Percentiles rank a stretch among this genome's conserved stretches.
Conservation (phyloP, 1,284 basidiomycete genomes). For the Bondarzewia mesenterica region DNA sequence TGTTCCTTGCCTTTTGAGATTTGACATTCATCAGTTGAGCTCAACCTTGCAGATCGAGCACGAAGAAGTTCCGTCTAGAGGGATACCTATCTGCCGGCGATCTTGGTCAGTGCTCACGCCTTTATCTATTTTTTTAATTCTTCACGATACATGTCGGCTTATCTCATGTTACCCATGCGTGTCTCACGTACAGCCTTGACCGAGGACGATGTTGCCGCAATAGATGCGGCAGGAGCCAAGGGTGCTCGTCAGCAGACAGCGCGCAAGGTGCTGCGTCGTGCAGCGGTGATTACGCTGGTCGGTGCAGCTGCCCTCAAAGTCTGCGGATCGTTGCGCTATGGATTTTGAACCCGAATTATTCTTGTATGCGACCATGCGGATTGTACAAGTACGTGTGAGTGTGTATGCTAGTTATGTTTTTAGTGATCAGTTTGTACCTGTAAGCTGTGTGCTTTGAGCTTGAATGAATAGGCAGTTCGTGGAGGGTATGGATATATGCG, state of each 20-base stretch:
- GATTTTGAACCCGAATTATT: too few species aligned
- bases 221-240: conserved; percentile 33
- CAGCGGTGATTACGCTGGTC: conserved; percentile 17
- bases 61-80: conserved; percentile 42
- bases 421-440: too few species aligned
- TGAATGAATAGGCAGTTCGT: too few species aligned
- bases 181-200: conserved; percentile 22
- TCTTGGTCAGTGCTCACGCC: conserved; percentile 33
- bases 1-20: conserved; percentile 6
- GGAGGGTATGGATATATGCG: too few species aligned
- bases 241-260: conserved; percentile 18
- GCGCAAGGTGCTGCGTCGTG: conserved; percentile 15
- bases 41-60: conserved; percentile 33
- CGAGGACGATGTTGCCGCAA: conserved; percentile 29
- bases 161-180: conserved; percentile 2
- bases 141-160: neutral
- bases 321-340: neutral
- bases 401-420: too few species aligned
- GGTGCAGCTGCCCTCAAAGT: conserved; percentile 16
- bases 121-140: neutral
- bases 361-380: too few species aligned
- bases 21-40: conserved; percentile 1
- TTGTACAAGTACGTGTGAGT: too few species aligned
- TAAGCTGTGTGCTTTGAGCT: too few species aligned
- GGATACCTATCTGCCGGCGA: conserved; percentile 47